phyloP scores from a whole-genome alignment of 2,329 filamentous ascomycete species.

The Xylaria sp. region DNA sequence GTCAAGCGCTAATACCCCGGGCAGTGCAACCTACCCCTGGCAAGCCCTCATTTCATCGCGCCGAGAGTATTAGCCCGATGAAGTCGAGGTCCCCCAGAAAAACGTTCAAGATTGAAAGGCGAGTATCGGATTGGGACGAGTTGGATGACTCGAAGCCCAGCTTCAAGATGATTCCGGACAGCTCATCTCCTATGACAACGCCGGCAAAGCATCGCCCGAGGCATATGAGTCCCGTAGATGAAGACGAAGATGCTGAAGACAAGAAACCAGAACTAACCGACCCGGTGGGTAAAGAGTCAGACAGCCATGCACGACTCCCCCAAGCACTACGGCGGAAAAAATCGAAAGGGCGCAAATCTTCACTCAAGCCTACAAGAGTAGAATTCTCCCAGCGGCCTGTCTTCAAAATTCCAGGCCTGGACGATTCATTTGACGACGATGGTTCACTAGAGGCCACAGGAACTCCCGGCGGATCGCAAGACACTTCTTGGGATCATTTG shows the following conservation, averaged over 20 bases:
- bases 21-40: conserved; percentile 12
- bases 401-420: conserved; percentile 45
- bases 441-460: conserved; percentile 25
- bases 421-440: conserved; percentile 40
- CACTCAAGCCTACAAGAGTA: conserved; percentile 23
- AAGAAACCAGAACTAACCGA: conserved; percentile 2
- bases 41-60: conserved; percentile 13
- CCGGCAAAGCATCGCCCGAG: conserved; percentile 18
- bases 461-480: conserved; percentile 34
- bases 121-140: conserved; percentile 31
- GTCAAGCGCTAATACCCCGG: conserved; percentile 15
- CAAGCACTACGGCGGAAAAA: conserved; percentile 3
- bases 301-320: neutral
- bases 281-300: conserved; percentile 1
- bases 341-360: conserved; percentile 23
- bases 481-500: conserved; percentile 31
- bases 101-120: conserved; percentile 23
- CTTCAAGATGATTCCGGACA: conserved; percentile 28
- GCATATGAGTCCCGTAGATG: conserved; percentile 23
- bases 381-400: conserved; percentile 38
- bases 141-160: conserved; percentile 21
- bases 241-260: conserved; percentile 19
- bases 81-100: conserved; percentile 24
- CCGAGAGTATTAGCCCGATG: conserved; percentile 27
- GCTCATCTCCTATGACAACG: conserved; percentile 30